Base-by-base conservation (phyloP, 495 filamentous ascomycete genomes). In the Neurospora tetrasperma region DNA sequence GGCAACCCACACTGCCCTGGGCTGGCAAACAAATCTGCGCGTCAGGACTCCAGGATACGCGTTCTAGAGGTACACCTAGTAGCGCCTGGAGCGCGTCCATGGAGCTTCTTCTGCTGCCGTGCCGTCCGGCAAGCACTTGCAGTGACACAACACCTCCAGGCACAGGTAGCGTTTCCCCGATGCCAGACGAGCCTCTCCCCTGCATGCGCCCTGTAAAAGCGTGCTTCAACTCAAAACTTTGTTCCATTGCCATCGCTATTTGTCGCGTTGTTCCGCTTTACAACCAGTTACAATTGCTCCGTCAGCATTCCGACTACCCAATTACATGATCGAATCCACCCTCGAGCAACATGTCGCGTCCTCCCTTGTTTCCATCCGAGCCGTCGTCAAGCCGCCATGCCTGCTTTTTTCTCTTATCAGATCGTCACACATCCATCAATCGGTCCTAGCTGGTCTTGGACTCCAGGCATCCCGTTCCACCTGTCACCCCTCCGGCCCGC, bases 31-130 rank as follows among this genome's bases (percentile, higher is more conserved):
- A 73, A 72, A 73, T 73, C 72, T 73, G 71, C 54, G 66, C 27
- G 18, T 39, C 71, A 75, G 43, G 74, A 66, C 27, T 18, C 54
- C 27, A 66, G 54, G 75, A 71, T 77, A 70, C 75, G 74, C 75
- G 75, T 77, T 70, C 68, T 70, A 71, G 27, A 31, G 27, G 27
- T 31, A 23, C n/a, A n/a, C n/a, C n/a, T n/a, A 11, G 5, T 8
- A 8, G 9, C 35, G 70, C 20, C 62, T 23, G 38, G 43, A 70
- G 41, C 68, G 70, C 42, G 71, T 72, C 54, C 71, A 70, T 8
- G 5, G 5, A 7, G 23, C 39, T 66, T 14, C 54, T 38, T 35
- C 54, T 62, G 54, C 54, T 14, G 54, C 54, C 27, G 12, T 66
- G 27, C 54, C 54, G 54, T 66, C 12, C 20, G 9, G 35, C 35